phyloP scores from a whole-genome alignment of 495 filamentous ascomycete genomes.

The Podospora conica region DNA sequence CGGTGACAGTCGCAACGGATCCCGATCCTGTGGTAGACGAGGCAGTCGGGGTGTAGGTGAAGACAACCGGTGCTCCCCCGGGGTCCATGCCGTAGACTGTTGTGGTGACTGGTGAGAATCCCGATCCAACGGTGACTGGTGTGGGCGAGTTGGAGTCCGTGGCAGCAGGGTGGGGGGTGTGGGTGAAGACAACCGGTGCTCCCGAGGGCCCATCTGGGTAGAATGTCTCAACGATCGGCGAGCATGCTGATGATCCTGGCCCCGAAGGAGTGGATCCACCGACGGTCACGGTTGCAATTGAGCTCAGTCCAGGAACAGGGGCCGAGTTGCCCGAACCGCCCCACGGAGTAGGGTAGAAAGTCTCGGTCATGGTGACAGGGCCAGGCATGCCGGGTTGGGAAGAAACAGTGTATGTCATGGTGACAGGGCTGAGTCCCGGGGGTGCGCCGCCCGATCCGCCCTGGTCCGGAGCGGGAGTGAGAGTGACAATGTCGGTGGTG shows the following conservation, averaged over 20 bases:
- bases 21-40: neutral
- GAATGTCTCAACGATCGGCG: constrained; percentile 19
- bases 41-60: constrained; percentile 13
- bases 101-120: constrained; percentile 4
- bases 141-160: neutral
- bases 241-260: neutral
- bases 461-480: constrained; percentile 2
- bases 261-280: neutral
- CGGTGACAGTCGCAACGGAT: neutral
- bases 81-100: constrained; percentile 4
- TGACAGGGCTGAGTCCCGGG: neutral
- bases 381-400: neutral
- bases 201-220: constrained; percentile 2
- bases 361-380: neutral
- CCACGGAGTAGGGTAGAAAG: neutral
- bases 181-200: constrained; percentile 18
- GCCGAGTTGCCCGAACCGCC: neutral
- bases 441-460: neutral
- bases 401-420: neutral
- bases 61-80: constrained; percentile 8
- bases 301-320: neutral
- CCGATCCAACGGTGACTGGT: neutral
- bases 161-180: neutral
- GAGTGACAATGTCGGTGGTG: constrained; percentile 10
- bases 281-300: neutral